A percentile compares a stretch with the other conserved stretches of the same genome.
phyloP scores from a whole-genome alignment of 2,329 filamentous ascomycete species.

The Hypocreales sp. region DNA sequence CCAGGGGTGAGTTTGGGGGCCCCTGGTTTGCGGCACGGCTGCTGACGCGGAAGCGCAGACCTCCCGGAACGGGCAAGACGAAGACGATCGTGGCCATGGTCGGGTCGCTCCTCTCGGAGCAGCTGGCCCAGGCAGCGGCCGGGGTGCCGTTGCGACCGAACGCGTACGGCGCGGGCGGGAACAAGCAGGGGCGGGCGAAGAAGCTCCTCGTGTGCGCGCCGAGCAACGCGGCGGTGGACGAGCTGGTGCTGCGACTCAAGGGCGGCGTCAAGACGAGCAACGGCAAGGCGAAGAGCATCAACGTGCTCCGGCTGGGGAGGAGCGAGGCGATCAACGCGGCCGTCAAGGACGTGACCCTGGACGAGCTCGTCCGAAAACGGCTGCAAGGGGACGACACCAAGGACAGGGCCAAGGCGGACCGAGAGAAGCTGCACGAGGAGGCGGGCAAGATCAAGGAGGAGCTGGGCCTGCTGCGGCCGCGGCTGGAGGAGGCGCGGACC shows the following conservation, averaged over 20 bases:
- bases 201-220: conserved; percentile 95
- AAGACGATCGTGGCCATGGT: conserved; percentile 97
- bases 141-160: conserved; percentile 15
- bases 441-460: conserved; percentile 60
- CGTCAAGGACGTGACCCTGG: conserved; percentile 82
- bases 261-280: conserved; percentile 64
- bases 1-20: conserved; percentile 50
- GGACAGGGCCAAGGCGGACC: conserved; percentile 36
- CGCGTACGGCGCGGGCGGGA: conserved; percentile 6
- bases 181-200: conserved; percentile 33
- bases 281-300: conserved; percentile 61
- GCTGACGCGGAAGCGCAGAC: conserved; percentile 31
- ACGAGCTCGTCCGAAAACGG: conserved; percentile 71
- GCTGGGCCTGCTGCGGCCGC: conserved; percentile 54
- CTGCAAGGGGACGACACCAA: conserved; percentile 46
- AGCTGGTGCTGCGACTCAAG: conserved; percentile 86
- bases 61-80: conserved; percentile 93
- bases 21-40: too few relatives aligned
- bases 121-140: conserved; percentile 17
- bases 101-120: conserved; percentile 48
- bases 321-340: conserved; percentile 83
- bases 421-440: conserved; percentile 46
- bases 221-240: conserved; percentile 94
- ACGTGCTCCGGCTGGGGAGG: conserved; percentile 77
- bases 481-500: conserved; percentile 51